Evolutionary conservation across 768 basidiomycete species (phyloP), one percentile per base, ranked within the genome.

Genomic region (Gloeostereum incarnatum): DNA sequence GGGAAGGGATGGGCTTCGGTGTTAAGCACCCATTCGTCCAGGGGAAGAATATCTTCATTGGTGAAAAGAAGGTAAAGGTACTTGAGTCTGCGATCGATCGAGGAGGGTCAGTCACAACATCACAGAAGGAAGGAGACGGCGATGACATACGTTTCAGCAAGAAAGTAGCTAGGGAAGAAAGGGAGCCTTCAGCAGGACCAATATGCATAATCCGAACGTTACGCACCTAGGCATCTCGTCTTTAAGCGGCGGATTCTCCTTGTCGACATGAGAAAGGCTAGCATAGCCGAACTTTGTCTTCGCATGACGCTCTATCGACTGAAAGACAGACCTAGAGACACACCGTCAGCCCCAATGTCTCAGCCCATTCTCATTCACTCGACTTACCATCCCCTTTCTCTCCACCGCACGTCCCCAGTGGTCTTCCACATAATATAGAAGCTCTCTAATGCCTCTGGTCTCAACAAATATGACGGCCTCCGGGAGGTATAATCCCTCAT

Each of bases 1-100:
- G 82, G 83, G 13, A 88, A 62, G 8, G 87, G 82, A 53, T 89
- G 88, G 4, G 85, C 88, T 56, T 78, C 76, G 2, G 76, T 78
- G 44, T 76, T 78, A 46, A 78, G 76, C 13, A 77, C 73, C 70
- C 73, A 78, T 45, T 62, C 49, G 26, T 75, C 68, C 33, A 78
- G 47, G 5, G 75, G 63, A 40, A 85, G 45, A 3, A 66, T 66
- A 44, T 87, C 80, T 6, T 74, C 68, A 21, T 82, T 69, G 38
- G 62, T 61, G 55, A 85, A 88, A 52, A 83, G 55, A 16, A 88
- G 62, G 53, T 81, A 76, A 32, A 84, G 64, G 53, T 87, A 86
- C 59, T 85, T 84, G 39, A 85, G 60, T 45, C 77, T 79, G 49
- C 16, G 45, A 24, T 38, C 24, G 8, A 23, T 40, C 16, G 33